Percentiles rank a stretch among this genome's conserved stretches.
These are phyloP conservation scores for Phlyctochytrium planicorne DNA, from an alignment of 192 early-diverging fungal species.

Conservation along the genomic window DNA sequence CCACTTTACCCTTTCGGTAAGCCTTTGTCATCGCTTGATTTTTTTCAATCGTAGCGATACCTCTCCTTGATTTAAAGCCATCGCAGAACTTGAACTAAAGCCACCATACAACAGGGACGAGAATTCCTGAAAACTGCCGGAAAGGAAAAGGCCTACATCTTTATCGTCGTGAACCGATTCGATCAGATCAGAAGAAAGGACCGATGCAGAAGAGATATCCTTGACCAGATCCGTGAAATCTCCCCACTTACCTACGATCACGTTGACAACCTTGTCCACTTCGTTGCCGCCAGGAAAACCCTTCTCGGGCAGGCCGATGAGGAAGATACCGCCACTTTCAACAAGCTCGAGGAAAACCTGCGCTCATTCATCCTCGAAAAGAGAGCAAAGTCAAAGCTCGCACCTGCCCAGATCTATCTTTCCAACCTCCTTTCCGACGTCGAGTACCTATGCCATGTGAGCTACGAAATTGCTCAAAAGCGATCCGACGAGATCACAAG, in stretches of 20 bases:
- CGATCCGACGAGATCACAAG: conserved; percentile 60
- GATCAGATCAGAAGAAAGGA: conserved; percentile 94
- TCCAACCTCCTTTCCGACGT: conserved; percentile 83
- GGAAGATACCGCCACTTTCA: conserved; percentile 56
- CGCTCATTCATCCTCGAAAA: conserved; percentile 94
- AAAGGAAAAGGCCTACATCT: conserved; percentile 98
- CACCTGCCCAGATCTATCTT: conserved; percentile 90
- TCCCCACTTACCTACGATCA: conserved; percentile 91
- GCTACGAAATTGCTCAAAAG: conserved; percentile 58
- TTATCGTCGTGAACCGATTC: conserved; percentile 97
- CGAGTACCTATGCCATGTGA: conserved; percentile 67
- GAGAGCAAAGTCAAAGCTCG: conserved; percentile 88
- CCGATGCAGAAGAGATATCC: conserved; percentile 88
- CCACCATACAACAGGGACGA: conserved; percentile 86
- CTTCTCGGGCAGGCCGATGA: conserved; percentile 29
- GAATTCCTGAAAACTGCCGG: conserved; percentile 96
- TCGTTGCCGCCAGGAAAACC: conserved; percentile 74
- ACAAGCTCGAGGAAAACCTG: conserved; percentile 79
- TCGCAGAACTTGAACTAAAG: neutral
- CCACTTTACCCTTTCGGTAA: conserved; percentile 95
- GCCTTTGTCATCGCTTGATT: conserved; percentile 21
- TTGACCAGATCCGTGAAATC: conserved; percentile 95
- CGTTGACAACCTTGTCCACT: conserved; percentile 91
- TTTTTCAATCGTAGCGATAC: too few relatives aligned
- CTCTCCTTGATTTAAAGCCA: neutral